A percentile compares a stretch with the other conserved stretches of the same genome.
phyloP scores from a whole-genome alignment of 2,329 filamentous ascomycete genomes.

The Phyllosticta capitalensis region DNA sequence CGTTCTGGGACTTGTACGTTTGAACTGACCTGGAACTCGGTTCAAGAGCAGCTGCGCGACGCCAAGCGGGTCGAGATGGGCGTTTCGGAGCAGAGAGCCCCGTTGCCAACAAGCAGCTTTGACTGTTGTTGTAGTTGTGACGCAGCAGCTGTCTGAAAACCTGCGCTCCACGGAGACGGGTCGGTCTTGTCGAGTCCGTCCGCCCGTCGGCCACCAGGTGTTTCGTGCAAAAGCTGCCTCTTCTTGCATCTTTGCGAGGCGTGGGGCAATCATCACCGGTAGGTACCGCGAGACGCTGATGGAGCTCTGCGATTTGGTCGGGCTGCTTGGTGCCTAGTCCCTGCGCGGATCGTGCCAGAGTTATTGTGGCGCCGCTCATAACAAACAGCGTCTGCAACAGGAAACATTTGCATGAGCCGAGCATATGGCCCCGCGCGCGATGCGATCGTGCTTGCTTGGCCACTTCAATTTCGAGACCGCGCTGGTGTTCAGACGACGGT shows the following conservation, averaged over 20 bases:
- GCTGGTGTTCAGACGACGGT: neutral
- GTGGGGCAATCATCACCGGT: neutral
- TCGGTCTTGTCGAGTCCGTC: neutral
- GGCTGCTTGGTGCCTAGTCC: constrained; percentile 1
- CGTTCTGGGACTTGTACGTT: neutral
- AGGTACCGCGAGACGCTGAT: neutral
- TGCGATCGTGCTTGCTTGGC: neutral
- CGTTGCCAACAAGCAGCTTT: neutral
- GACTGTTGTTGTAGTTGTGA: neutral
- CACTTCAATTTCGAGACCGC: neutral
- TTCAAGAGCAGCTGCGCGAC: neutral
- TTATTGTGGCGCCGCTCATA: neutral
- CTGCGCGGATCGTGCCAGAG: constrained; percentile 1
- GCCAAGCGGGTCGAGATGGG: neutral
- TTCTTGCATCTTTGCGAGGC: neutral
- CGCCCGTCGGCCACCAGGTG: neutral
- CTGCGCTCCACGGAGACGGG: neutral
- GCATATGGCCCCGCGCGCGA: neutral
- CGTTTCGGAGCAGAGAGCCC: neutral
- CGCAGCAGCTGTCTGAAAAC: neutral
- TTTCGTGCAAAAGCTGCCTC: neutral
- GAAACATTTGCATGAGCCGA: neutral
- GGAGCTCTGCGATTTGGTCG: neutral
- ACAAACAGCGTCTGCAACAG: neutral
- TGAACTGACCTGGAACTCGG: neutral